Evolutionary conservation across 2,329 filamentous ascomycete species (phyloP), one percentile per base, ranked within the genome.

Genomic region (Metarhizium robertsii): DNA sequence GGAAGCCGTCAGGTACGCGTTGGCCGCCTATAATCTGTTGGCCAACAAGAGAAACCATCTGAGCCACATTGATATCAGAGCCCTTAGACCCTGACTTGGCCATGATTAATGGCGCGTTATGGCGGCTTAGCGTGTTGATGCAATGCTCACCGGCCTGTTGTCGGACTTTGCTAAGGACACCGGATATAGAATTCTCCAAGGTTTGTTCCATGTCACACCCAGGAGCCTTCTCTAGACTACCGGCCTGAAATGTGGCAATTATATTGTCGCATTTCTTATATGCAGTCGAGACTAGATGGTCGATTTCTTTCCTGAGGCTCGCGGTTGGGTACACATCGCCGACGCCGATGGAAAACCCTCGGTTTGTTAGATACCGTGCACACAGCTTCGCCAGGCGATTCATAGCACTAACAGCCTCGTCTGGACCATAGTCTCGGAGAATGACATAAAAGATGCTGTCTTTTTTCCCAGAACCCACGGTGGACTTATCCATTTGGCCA

Each of bases 401-500:
- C 94, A 99, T 99, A 53, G 89, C 90, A 56, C 84, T 82, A 0
- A 92, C 91, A 6, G 94, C 91, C 55, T 88, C 85, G 55, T 95
- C 87, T 2, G 91, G 88, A 1, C 94, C 94, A 64, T 88, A 97
- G 73, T 99, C 94, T 76, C 94, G 83, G 63, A 96, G 82, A 67
- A 97, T 92, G 56, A 96, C 88, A 66, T 96, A 97, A 67, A 97
- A 97, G 18, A 99, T 85, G 0, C 91, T 96, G 68, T 96, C 92
- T 67, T 99, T 99, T 76, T 96, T 97, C 63, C 94, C 92, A 8
- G 89, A 85, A 63, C 92, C 94, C n/a, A 99, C 89, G 0, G 91
- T 96, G 1, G 89, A 88, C 72, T 99, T 99, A 75, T 99, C 92
- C 90, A 96, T 96, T 57, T 87, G 82, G 59, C 92, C 94, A 66